Conservation (phyloP, 2,329 filamentous ascomycete species). For the Neonectria magnoliae region DNA sequence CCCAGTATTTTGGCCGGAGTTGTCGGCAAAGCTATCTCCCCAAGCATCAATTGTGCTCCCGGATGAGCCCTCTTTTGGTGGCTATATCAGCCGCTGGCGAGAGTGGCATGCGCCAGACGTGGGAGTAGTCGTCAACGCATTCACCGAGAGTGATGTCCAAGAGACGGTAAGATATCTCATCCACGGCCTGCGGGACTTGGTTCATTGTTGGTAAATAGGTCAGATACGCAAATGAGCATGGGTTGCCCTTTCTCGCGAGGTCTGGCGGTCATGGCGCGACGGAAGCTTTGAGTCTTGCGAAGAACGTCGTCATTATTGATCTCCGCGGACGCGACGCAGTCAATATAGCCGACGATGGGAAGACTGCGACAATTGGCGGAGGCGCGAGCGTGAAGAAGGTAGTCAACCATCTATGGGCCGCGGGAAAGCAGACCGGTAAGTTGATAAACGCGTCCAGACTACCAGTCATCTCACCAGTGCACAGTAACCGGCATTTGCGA, state of each 20-base stretch:
- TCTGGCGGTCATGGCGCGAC: constrained; percentile 30
- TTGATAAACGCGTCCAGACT: not conserved
- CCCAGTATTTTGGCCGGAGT: constrained; percentile 13
- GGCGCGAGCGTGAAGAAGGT: constrained; percentile 27
- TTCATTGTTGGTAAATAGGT: constrained; percentile 14
- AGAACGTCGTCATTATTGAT: constrained; percentile 25
- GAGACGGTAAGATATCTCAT: constrained; percentile 14
- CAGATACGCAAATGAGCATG: constrained; percentile 23
- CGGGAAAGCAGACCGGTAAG: constrained; percentile 29
- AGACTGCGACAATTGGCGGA: constrained; percentile 12
- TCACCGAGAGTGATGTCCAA: constrained; percentile 27
- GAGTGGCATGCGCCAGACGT: constrained; percentile 31
- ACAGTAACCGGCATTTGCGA: constrained; percentile 13
- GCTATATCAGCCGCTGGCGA: constrained; percentile 21
- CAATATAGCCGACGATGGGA: not conserved
- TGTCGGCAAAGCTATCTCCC: constrained; percentile 19
- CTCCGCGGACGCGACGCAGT: constrained; percentile 12
- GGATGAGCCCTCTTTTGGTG: not conserved
- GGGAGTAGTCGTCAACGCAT: constrained; percentile 15
- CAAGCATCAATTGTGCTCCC: constrained; percentile 22
- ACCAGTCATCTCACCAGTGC: not conserved
- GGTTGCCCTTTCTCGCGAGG: constrained; percentile 21
- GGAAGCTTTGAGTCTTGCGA: constrained; percentile 20
- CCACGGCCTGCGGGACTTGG: accelerated
- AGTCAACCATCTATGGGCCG: constrained; percentile 12